Percentiles rank a stretch among this genome's conserved stretches.
These are phyloP conservation scores for Penicillium verhagenii DNA, from an alignment of 495 filamentous ascomycete species.

Conservation along the genomic window DNA sequence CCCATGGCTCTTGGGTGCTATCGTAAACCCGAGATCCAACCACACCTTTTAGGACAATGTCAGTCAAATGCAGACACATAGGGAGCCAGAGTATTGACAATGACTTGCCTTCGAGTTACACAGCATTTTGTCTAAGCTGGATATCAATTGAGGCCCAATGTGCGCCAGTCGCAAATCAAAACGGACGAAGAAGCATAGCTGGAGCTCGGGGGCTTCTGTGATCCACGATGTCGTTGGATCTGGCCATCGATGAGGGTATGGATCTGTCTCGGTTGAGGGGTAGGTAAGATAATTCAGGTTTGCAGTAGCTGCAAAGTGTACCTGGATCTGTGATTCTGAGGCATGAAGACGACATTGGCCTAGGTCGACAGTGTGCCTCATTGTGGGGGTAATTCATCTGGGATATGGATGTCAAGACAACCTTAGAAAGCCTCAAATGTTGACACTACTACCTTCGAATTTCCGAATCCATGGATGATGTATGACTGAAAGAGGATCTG, in stretches of 20 bases:
- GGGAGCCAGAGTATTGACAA: background rate
- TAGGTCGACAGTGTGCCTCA: constrained; percentile 19
- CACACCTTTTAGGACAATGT: constrained; percentile 29
- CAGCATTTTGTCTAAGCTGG: constrained; percentile 20
- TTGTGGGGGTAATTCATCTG: background rate
- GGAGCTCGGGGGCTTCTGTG: constrained; percentile 28
- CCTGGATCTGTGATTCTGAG: constrained; percentile 11
- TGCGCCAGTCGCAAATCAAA: background rate
- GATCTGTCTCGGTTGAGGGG: background rate
- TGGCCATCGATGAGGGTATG: constrained; percentile 1
- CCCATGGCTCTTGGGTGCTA: constrained; percentile 22
- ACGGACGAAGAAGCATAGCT: constrained; percentile 22
- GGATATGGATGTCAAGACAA: background rate
- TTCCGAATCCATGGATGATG: no score
- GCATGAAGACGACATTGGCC: constrained; percentile 13
- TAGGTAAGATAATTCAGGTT: background rate
- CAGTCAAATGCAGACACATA: background rate
- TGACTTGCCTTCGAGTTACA: constrained; percentile 28
- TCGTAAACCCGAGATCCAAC: constrained; percentile 31
- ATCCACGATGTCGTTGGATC: constrained; percentile 26
- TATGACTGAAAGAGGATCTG: no score
- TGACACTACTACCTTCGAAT: no score
- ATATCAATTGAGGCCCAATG: constrained; percentile 13
- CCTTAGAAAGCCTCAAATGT: no score
- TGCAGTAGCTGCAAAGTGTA: constrained; percentile 15